These are phyloP conservation scores for Ceratorhiza oryzae-sativae DNA, from an alignment of 1,284 basidiomycete genomes.

Conservation along the genomic window DNA sequence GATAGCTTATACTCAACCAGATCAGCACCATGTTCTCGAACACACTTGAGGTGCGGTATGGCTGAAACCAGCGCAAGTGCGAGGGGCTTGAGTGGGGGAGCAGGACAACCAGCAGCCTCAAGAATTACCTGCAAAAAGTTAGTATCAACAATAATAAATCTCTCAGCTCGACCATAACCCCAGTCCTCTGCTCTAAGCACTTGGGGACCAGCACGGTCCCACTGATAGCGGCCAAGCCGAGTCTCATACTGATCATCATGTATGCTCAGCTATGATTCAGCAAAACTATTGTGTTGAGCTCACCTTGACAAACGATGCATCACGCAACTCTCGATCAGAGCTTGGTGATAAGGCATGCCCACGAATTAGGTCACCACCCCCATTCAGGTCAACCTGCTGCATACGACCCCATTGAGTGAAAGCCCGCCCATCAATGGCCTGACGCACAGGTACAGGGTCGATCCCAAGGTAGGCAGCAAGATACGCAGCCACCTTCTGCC, in stretches of 20 bases:
- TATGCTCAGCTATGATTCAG: too few species aligned
- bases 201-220: too few species aligned
- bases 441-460: not conserved
- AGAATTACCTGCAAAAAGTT: slow-evolving; percentile 21
- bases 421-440: not conserved
- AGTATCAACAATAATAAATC: slow-evolving; percentile 2
- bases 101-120: slow-evolving; percentile 43
- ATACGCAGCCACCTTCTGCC: not conserved
- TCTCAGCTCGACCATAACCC: slow-evolving; percentile 12
- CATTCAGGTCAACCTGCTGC: not conserved
- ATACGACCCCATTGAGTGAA: not conserved
- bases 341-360: not conserved
- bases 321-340: not conserved
- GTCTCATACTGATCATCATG: not conserved
- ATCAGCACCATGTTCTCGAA: not conserved
- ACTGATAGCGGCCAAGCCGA: too few species aligned
- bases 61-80: slow-evolving; percentile 44
- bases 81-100: slow-evolving; percentile 34
- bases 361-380: not conserved
- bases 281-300: too few species aligned
- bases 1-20: slow-evolving; percentile 6
- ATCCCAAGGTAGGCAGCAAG: not conserved
- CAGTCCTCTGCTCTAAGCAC: not conserved
- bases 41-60: slow-evolving; percentile 27
- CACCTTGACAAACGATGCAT: too few species aligned